These are phyloP conservation scores for Pythium sp. DNA, from an alignment of 352 stramenopile species.

Conservation along the genomic window DNA sequence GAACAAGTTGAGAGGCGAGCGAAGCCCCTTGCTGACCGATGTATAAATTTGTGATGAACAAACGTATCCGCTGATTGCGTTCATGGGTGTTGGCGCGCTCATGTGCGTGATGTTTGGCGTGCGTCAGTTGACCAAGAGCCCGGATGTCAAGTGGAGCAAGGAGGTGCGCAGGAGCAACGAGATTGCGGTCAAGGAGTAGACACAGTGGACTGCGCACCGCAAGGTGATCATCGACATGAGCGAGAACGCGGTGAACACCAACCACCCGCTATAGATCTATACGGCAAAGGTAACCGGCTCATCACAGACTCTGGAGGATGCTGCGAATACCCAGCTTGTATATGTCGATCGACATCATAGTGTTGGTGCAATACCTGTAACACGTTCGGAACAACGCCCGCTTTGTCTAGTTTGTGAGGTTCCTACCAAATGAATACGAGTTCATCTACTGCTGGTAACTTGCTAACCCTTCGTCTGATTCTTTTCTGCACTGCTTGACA, in stretches of 20 bases:
- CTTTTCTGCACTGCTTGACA: no score
- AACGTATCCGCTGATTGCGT: constrained; percentile 52
- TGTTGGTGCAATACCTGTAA: no score
- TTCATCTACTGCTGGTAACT: no score
- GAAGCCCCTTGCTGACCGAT: no score
- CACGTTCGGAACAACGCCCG: no score
- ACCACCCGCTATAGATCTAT: background rate
- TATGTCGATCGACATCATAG: background rate
- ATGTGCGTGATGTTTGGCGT: constrained; percentile 38
- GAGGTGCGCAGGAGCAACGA: constrained; percentile 53
- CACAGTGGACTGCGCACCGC: constrained; percentile 51
- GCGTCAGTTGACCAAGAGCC: constrained; percentile 48
- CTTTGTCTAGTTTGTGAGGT: no score
- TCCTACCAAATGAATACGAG: no score
- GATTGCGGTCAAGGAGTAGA: constrained; percentile 34
- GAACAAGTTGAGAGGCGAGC: no score
- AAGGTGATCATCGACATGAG: constrained; percentile 33
- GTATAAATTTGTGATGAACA: constrained; percentile 9
- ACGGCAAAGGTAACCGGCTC: background rate
- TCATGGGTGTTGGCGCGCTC: constrained; percentile 31
- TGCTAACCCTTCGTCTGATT: no score
- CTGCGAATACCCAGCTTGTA: background rate
- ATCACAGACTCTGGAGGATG: background rate
- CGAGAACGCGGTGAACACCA: constrained; percentile 41
- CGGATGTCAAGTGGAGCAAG: constrained; percentile 62